Base-by-base conservation (phyloP, 2,329 filamentous ascomycete genomes). In the Sporothrix inflata region DNA sequence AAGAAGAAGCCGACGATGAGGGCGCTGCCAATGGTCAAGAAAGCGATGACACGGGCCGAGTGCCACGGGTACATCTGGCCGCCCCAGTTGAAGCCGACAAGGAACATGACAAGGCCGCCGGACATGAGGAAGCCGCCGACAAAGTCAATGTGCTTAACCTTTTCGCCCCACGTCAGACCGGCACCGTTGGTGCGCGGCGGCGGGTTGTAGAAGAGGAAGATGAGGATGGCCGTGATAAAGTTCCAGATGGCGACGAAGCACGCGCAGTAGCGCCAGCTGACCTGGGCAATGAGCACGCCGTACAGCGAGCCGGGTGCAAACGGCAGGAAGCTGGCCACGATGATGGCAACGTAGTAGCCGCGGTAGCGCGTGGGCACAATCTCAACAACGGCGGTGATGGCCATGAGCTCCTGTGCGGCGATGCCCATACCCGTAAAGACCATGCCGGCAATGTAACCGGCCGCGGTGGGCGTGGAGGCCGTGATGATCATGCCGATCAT, bases 61-160 rank as follows among this genome's bases (percentile, higher is more conserved):
- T 67, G 63, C 70, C 70, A 71, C 49, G 60, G 60, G 49, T 71
- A 66, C 60, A 60, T 9, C n/a, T 66, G 60, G 30, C 61, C 70
- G 72, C 72, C 72, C 72, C 72, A 73, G 51, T 60, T 73, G 38
- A 73, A 49, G 45, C 72, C 72, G 6, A 73, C 30, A 38, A 73
- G 51, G n/a, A 73, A 51, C 61, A 71, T 60, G 51, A 67, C 40
- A 11, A 73, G 69, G 30, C 72, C 72, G 16, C 51, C 68, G 40
- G 68, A 61, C 69, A 71, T 71, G 24, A 69, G 65, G 16, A 69
- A 12, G 38, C 71, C 34, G 30, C 72, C 69, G 34, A 65, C n/a
- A 57, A 63, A 73, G 65, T 73, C 69, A 30, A 72, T 47, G 3
- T 49, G 66, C 71, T 63, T 70, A 11, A 73, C 49, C 69, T 68